Evolutionary conservation across 148 eudicot species (phyloP).

Genomic region (Dianthus caryophyllus): DNA sequence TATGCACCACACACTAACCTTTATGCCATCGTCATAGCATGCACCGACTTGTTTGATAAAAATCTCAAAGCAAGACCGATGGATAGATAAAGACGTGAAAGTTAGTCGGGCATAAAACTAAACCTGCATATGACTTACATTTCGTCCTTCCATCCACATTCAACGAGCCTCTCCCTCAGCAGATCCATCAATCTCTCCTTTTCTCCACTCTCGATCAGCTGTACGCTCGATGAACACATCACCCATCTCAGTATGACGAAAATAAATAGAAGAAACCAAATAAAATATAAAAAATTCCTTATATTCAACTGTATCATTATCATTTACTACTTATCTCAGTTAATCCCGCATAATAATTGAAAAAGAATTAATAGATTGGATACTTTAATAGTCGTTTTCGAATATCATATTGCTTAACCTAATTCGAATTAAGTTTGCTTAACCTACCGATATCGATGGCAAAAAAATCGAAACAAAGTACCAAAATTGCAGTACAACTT

Average conservation of each 20-base stretch:
- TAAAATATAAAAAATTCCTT: background rate
- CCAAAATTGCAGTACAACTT: no score
- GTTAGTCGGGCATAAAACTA: background rate
- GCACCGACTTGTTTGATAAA: background rate
- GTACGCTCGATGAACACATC: conserved; percentile 15
- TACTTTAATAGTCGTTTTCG: no score
- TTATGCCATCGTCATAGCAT: background rate
- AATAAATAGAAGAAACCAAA: background rate
- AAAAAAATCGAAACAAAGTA: no score
- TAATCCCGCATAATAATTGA: background rate
- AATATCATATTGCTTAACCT: no score
- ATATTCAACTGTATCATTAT: no score
- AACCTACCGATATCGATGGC: no score
- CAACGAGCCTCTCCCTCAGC: conserved; percentile 60
- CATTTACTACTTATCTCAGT: background rate
- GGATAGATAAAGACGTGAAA: background rate
- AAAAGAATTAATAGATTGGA: background rate
- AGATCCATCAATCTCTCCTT: conserved; percentile 69
- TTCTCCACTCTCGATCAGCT: conserved; percentile 71
- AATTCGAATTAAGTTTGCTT: no score
- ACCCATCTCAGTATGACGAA: conserved; percentile 12
- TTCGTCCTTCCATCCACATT: conserved; percentile 61
- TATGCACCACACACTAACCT: background rate
- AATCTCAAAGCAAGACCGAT: background rate
- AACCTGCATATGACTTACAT: conserved; percentile 45